Evolutionary conservation across 441 rosid species (phyloP), one percentile per base, ranked within the genome.

Genomic region (Corymbia calophylla): DNA sequence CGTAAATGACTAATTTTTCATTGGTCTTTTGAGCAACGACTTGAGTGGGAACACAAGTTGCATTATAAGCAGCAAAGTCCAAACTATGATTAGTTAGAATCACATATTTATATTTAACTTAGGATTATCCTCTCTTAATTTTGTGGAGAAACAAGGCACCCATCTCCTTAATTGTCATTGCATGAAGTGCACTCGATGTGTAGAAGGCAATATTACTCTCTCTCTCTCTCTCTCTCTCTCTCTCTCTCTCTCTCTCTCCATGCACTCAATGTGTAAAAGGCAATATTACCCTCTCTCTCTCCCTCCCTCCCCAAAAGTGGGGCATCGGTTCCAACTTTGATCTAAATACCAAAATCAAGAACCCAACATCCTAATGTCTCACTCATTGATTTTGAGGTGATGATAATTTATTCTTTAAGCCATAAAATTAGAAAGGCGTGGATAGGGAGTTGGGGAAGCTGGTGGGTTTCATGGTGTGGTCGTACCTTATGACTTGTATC

Each of bases 401-500:
- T 16, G 44, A 66, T 66, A 31, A 32, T 66, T 17, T 66, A 66
- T 15, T 31, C 77, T 66, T 12, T 66, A 8, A 16, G 77, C 77
- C 31, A 66, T 17, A 66, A 60, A 66, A 31, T 66, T 66, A 31
- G 77, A 66, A 66, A 66, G 11, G 48, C 48, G 81, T 35, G 81
- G 81, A 19, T 23, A 35, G 48, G 81, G 44, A 70, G 81, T 6
- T 35, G 81, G 81, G 1, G 81, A 35, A 70, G 81, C 81, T 39
- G 81, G 81, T 70, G 48, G 49, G 81, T 70, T 70, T 77, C 84
- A 6, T 19, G 18, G 17, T 23, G n/a, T 39, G 51, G 84, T 44
- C 84, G 35, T 86, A 93, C 94, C 94, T 93, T 96, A 90, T 92
- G 88, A 87, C 97, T 96, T 86, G 97, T 94, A 82, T 96, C 95